phyloP scores from a whole-genome alignment of 768 basidiomycete genomes.

The Cytidiella melzeri region DNA sequence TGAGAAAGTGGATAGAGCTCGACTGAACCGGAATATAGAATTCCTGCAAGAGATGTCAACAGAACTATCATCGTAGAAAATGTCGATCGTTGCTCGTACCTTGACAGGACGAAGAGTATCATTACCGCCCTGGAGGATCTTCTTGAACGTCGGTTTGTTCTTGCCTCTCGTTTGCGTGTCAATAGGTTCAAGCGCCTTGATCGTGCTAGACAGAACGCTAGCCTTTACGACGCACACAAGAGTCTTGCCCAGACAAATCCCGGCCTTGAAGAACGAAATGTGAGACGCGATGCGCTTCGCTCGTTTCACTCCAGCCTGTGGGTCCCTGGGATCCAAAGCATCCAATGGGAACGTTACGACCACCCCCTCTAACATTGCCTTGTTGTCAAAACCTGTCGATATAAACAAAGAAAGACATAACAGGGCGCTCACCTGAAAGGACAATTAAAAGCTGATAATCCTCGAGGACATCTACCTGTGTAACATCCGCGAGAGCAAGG shows the following conservation, averaged over 20 bases:
- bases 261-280: conserved; percentile 97
- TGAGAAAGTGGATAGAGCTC: conserved; percentile 93
- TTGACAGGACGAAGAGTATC: conserved; percentile 91
- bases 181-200: conserved; percentile 95
- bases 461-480: conserved; percentile 94
- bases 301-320: conserved; percentile 84
- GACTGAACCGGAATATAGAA: conserved; percentile 99
- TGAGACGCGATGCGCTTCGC: conserved; percentile 94
- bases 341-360: conserved; percentile 96
- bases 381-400: too few relatives aligned
- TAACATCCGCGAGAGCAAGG: conserved; percentile 80
- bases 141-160: conserved; percentile 89
- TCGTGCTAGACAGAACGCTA: conserved; percentile 90
- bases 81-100: too few relatives aligned
- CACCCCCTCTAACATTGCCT: conserved; percentile 79
- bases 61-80: too few relatives aligned
- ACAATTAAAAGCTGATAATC: conserved; percentile 94
- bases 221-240: conserved; percentile 97
- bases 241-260: conserved; percentile 83
- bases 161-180: conserved; percentile 78
- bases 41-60: conserved; percentile 48
- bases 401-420: too few relatives aligned
- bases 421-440: conserved; percentile 94
- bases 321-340: conserved; percentile 84
- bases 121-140: conserved; percentile 89